A percentile compares a stretch with the other conserved stretches of the same genome.
These are phyloP conservation scores for Platanthera guangdongensis DNA, from an alignment of 106 monocot genomes.

Conservation along the genomic window DNA sequence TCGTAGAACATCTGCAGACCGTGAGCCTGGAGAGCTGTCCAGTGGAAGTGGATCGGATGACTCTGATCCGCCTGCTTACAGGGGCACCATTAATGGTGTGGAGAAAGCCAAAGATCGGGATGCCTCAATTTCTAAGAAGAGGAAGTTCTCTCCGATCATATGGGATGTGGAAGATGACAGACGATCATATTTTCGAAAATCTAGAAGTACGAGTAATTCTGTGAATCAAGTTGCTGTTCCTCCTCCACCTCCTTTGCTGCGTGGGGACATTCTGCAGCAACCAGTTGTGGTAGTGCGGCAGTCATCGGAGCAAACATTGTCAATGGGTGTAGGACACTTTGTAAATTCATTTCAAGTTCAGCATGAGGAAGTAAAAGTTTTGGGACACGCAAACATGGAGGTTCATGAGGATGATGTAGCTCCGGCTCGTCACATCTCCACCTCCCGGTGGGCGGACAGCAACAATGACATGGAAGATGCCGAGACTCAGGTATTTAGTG, in stretches of 20 bases:
- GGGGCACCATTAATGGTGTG: conserved; percentile 6
- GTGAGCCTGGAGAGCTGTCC: conserved; percentile 54
- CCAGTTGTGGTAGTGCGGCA: neutral
- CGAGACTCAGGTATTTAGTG: conserved; percentile 16
- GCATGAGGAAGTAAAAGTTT: conserved; percentile 3
- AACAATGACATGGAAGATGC: conserved; percentile 34
- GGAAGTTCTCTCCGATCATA: conserved; percentile 58
- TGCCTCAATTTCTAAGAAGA: conserved; percentile 26
- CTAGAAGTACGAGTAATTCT: neutral
- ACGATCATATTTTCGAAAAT: neutral
- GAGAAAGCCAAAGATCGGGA: neutral
- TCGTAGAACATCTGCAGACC: conserved; percentile 16
- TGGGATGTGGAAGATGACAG: conserved; percentile 30
- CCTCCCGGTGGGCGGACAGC: conserved; percentile 69
- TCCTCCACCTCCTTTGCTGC: conserved; percentile 29
- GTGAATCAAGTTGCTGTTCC: conserved; percentile 11
- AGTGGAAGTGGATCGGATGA: conserved; percentile 44
- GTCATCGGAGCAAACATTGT: conserved; percentile 1
- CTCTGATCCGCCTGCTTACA: neutral
- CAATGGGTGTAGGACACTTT: neutral
- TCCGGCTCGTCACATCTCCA: conserved; percentile 45
- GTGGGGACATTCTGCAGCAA: conserved; percentile 12
- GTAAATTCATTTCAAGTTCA: conserved; percentile 3
- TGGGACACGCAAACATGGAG: conserved; percentile 22
- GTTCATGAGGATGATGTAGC: conserved; percentile 39